A percentile compares a stretch with the other conserved stretches of the same genome.
Evolutionary conservation across 2,329 filamentous ascomycete genomes (phyloP).

Genomic region (Penicillium sp.): DNA sequence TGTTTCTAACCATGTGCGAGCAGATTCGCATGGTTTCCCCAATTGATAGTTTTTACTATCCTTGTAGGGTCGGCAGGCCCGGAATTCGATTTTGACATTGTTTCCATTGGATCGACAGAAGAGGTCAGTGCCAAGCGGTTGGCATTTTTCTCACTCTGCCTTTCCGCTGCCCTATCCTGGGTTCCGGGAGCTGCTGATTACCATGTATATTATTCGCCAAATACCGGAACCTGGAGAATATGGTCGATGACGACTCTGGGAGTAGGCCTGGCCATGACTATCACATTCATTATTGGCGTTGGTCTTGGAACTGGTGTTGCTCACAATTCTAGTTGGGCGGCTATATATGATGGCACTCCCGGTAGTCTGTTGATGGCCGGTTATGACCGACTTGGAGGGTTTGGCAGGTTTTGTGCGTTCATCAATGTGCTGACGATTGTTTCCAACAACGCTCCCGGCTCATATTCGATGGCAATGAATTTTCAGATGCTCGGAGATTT

Average conservation of each 20-base stretch:
- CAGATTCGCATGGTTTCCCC: constrained; percentile 48
- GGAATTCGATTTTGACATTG: constrained; percentile 36
- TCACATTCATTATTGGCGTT: constrained; percentile 46
- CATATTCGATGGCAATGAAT: constrained; percentile 52
- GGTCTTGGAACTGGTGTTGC: constrained; percentile 47
- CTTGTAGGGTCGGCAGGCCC: constrained; percentile 47
- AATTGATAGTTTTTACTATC: constrained; percentile 47
- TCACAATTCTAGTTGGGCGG: constrained; percentile 32
- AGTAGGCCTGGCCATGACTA: constrained; percentile 37
- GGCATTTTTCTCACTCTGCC: constrained; percentile 43
- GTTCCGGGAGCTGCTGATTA: constrained; percentile 47
- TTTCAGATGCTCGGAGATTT: constrained; percentile 49
- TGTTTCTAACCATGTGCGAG: background rate
- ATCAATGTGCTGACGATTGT: constrained; percentile 49
- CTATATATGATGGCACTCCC: constrained; percentile 30
- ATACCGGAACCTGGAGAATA: constrained; percentile 41
- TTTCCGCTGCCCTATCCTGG: constrained; percentile 43
- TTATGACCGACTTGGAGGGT: constrained; percentile 45
- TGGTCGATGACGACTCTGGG: constrained; percentile 47
- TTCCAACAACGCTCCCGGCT: constrained; percentile 51
- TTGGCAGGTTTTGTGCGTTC: constrained; percentile 51
- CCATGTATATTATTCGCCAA: constrained; percentile 50
- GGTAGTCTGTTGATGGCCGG: constrained; percentile 46
- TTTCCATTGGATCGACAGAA: constrained; percentile 31
- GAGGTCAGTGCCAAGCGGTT: constrained; percentile 43